Evolutionary conservation across 148 eudicot genomes (phyloP).

Genomic region (Fagopyrum homotropicum): DNA sequence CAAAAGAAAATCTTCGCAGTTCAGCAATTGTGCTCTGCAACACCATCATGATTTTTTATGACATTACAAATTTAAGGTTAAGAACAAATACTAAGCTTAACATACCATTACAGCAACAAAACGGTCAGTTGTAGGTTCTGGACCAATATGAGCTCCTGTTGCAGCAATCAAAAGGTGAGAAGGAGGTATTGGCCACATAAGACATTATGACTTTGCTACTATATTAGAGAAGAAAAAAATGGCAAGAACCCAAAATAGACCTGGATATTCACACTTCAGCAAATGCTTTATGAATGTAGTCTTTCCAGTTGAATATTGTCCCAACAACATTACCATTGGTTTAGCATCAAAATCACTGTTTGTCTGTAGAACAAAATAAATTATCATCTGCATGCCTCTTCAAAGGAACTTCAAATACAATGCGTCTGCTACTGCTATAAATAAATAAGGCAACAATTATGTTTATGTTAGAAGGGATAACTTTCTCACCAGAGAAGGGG

Average conservation of each 20-base stretch:
- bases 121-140: constrained; percentile 96
- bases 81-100: not conserved
- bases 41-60: not conserved
- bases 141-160: constrained; percentile 98
- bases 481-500: constrained; percentile 71
- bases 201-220: not conserved
- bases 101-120: constrained; percentile 93
- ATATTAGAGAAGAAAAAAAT: not conserved
- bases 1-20: not conserved
- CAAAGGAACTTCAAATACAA: not conserved
- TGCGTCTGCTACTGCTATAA: not conserved
- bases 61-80: not conserved
- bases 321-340: constrained; percentile 99
- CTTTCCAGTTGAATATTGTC: constrained; percentile 97
- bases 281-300: constrained; percentile 93
- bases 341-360: constrained; percentile 87
- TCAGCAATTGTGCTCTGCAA: not conserved
- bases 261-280: constrained; percentile 83
- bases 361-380: constrained; percentile 38
- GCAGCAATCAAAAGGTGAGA: constrained; percentile 4
- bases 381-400: not conserved
- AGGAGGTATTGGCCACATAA: not conserved
- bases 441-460: not conserved
- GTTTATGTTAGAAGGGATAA: not conserved
- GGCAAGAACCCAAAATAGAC: constrained; percentile 22